Evolutionary conservation across 2,329 filamentous ascomycete genomes (phyloP).

Genomic region (Parastagonospora avenae): DNA sequence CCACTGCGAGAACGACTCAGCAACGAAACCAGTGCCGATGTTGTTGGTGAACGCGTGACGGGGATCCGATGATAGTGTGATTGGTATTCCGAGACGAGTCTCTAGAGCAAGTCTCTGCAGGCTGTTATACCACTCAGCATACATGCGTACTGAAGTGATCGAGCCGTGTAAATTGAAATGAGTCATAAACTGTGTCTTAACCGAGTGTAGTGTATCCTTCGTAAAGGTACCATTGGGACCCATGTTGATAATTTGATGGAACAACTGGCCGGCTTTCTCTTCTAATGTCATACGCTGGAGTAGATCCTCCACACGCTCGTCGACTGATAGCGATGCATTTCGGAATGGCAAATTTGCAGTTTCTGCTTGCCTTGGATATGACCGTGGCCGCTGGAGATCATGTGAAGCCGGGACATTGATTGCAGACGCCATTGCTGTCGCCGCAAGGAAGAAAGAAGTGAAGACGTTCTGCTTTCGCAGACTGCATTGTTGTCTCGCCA

Average conservation of each 20-base stretch:
- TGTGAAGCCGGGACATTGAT: slow-evolving; percentile 10
- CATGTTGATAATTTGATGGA: slow-evolving; percentile 47
- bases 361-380: slow-evolving; percentile 6
- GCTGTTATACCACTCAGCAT: slow-evolving; percentile 50
- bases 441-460: slow-evolving; percentile 17
- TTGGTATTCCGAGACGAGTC: slow-evolving; percentile 56
- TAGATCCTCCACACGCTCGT: slow-evolving; percentile 56
- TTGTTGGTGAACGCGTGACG: slow-evolving; percentile 54
- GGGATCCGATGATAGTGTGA: slow-evolving; percentile 57
- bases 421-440: slow-evolving; percentile 16
- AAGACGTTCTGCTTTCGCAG: slow-evolving; percentile 18
- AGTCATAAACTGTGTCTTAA: slow-evolving; percentile 47
- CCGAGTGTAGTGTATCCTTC: slow-evolving; percentile 40
- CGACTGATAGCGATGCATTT: slow-evolving; percentile 48
- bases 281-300: slow-evolving; percentile 53
- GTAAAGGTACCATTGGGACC: slow-evolving; percentile 42
- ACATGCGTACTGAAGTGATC: slow-evolving; percentile 46
- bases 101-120: slow-evolving; percentile 52
- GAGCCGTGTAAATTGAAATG: slow-evolving; percentile 57
- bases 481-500: slow-evolving; percentile 12
- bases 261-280: slow-evolving; percentile 57
- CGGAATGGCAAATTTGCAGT: slow-evolving; percentile 37
- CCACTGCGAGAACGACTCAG: slow-evolving; percentile 57
- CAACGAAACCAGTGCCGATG: slow-evolving; percentile 51
- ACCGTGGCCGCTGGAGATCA: slow-evolving; percentile 2